phyloP scores from a whole-genome alignment of 768 basidiomycete species.

The Tricholoma saponaceum region DNA sequence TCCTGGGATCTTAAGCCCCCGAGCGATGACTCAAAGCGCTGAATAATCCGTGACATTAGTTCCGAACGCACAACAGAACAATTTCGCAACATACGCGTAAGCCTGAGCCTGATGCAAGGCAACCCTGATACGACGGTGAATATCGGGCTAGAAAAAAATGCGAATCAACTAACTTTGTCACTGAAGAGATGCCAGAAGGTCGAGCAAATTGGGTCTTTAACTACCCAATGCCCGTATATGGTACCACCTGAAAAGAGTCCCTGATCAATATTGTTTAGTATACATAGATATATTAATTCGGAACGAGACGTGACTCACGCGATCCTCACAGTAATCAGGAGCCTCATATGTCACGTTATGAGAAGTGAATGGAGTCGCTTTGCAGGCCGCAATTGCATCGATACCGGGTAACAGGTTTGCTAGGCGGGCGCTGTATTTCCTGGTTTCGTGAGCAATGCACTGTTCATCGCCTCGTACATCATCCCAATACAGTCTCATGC shows the following conservation, averaged over 20 bases:
- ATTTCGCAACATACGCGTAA: not conserved
- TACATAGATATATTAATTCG: not conserved
- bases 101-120: not conserved
- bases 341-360: slow-evolving; percentile 10
- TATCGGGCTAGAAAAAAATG: no score
- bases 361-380: slow-evolving; percentile 9
- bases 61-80: not conserved
- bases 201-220: not conserved
- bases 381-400: slow-evolving; percentile 16
- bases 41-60: not conserved
- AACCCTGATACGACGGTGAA: not conserved
- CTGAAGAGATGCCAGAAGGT: not conserved
- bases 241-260: not conserved
- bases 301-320: not conserved
- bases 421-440: slow-evolving; percentile 11
- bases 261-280: not conserved
- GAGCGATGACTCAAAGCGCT: not conserved
- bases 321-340: slow-evolving; percentile 13
- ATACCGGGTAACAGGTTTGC: slow-evolving; percentile 11
- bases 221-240: not conserved
- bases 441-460: slow-evolving; percentile 7
- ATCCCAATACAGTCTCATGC: slow-evolving; percentile 14
- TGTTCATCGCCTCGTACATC: slow-evolving; percentile 7
- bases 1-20: no score
- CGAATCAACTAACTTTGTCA: not conserved